Evolutionary conservation across 768 basidiomycete species (phyloP), one percentile per base, ranked within the genome.

Genomic region (Suillus lakei): DNA sequence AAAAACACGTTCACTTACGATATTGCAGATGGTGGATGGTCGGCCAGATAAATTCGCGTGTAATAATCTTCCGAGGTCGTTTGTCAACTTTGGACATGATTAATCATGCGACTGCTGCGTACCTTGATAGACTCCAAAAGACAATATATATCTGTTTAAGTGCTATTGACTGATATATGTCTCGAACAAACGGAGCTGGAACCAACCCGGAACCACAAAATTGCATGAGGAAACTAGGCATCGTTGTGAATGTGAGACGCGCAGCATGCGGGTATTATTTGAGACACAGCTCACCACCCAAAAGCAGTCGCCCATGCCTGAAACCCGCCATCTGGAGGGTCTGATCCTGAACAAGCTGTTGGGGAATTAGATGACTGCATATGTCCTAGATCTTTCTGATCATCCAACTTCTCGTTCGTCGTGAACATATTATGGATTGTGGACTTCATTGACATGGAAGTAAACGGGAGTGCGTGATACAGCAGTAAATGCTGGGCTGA

Each of bases 111-210:
- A 26, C 56, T 16, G 23, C 9, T 38, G 54, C 1, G 13, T 36
- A 69, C 75, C 75, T 74, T 79, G 77, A 55, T 78, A 78, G 23
- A 76, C 77, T 44, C 78, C 78, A 53, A 74, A 78, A 4, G 73
- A 70, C 18, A 68, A 65, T 15, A 68, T 60, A 50, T 74, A 73
- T 9, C 77, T 76, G 54, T 32, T 26, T 4, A 10, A 36, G 34
- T 23, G 15, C 13, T 15, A 28, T 28, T 36, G 8, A 38, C 39
- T 36, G 9, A 38, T 7, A 43, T 6, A 18, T 26, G 34, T 41
- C 38, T 23, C 46, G 12, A 23, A 23, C 5, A 7, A n/a, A 16
- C 9, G 23, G 18, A 10, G 36, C 12, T 32, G 26, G 26, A 18
- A 61, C 66, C 18, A 54, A 75, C 67, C 74, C 76, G 46, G 68